Conservation (phyloP, 2,329 filamentous ascomycete genomes). For the Calonectria honghensis region DNA sequence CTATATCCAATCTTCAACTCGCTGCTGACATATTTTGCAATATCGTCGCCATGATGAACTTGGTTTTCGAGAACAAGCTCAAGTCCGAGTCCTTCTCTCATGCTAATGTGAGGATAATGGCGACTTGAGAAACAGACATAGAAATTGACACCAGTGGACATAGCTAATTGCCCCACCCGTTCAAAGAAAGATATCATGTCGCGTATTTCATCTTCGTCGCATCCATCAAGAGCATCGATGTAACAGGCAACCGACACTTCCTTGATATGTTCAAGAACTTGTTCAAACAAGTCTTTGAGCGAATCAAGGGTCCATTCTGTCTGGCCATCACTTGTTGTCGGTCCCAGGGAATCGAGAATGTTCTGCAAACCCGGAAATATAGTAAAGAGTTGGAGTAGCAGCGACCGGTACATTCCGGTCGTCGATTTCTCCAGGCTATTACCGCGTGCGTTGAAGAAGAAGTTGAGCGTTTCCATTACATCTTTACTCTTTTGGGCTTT, state of each 20-base stretch:
- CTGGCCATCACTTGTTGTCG: background rate
- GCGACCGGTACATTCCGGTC: constrained; percentile 69
- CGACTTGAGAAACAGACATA: constrained; percentile 3
- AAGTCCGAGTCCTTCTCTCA: constrained; percentile 11
- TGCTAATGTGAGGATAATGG: constrained; percentile 2
- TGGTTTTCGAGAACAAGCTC: constrained; percentile 5
- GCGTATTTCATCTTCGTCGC: background rate
- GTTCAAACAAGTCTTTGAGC: constrained; percentile 1
- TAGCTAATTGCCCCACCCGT: background rate
- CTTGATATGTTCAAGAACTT: background rate
- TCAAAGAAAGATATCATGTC: constrained; percentile 10
- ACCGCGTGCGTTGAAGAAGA: constrained; percentile 71
- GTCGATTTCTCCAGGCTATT: constrained; percentile 65
- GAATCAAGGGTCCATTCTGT: background rate
- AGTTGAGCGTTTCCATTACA: constrained; percentile 59
- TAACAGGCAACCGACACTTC: background rate
- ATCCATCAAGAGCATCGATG: constrained; percentile 8
- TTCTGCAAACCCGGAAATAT: constrained; percentile 38
- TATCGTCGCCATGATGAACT: background rate
- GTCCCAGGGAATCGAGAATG: constrained; percentile 50
- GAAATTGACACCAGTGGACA: background rate
- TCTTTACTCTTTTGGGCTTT: constrained; percentile 41
- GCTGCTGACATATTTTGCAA: background rate
- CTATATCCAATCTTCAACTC: constrained; percentile 8
- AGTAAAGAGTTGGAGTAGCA: constrained; percentile 68